Evolutionary conservation across 1,284 basidiomycete genomes (phyloP), one percentile per base, ranked within the genome.

Genomic region (Ceratobasidium sp.): DNA sequence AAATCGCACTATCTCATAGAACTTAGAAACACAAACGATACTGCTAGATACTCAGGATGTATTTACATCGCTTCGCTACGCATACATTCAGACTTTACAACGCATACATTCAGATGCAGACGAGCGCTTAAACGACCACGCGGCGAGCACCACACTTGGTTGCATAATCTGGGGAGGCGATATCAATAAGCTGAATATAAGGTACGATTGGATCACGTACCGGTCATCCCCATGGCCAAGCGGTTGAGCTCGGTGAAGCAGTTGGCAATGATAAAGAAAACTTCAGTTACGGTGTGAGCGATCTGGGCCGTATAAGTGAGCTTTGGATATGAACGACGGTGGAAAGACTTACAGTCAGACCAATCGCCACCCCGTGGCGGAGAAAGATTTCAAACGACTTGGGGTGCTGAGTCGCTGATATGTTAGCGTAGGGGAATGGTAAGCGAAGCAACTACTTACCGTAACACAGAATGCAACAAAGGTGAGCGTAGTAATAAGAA

Each of bases 11-110:
- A 23, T 54, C 52, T 54, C 17, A 54, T 54, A 2, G n/a, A 54
- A 17, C 26, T n/a, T 26, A 64, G 61, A 64, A 64, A 64, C 61
- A 64, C 23, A n/a, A 12, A 64, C 61, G 61, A 42, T 64, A 17
- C 38, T 12, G n/a, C 9, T 54, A 23, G n/a, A 54, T 6, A 52
- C 52, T 54, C 46, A 9, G 46, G 46, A 2, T 48, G 46, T 48
- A 48, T 48, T 48, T 48, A 48, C 46, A 48, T 48, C 46, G 9
- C 46, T 48, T 48, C 17, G 17, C 46, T 48, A 48, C 46, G 46
- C 46, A 48, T 48, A 48, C 46, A 48, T 9, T 48, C 46, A 48
- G 46, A 48, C 33, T 48, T 48, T 48, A 48, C 46, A 3, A 48
- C 46, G 46, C 46, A 48, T 48, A 48, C 46, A 48, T 48, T 48